phyloP scores from a whole-genome alignment of 2,329 filamentous ascomycete species.

The Ophiocordyceps camponoti-floridani region DNA sequence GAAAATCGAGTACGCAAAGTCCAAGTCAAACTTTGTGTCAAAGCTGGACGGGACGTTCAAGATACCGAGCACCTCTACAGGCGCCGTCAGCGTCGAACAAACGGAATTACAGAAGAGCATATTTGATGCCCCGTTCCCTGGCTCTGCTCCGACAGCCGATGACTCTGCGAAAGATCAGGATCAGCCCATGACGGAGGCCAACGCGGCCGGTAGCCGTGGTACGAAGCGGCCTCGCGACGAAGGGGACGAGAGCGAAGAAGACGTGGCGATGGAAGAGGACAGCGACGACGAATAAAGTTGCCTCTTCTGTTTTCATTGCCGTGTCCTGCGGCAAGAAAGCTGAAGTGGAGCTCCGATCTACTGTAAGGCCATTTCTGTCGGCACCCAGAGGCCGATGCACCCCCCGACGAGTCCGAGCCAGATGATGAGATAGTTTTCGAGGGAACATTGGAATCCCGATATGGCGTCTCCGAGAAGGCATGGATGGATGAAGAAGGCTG shows the following conservation, averaged over 20 bases:
- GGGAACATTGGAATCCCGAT: slow-evolving; percentile 40
- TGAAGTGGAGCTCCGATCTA: slow-evolving; percentile 6
- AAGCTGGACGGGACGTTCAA: slow-evolving; percentile 87
- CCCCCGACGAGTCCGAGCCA: slow-evolving; percentile 83
- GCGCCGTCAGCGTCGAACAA: slow-evolving; percentile 38
- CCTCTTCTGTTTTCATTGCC: background rate
- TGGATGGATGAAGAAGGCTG: slow-evolving; percentile 82
- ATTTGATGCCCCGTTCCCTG: slow-evolving; percentile 49
- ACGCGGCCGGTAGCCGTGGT: slow-evolving; percentile 36
- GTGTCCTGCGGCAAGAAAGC: background rate
- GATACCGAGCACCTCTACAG: slow-evolving; percentile 36
- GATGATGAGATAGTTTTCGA: slow-evolving; percentile 59
- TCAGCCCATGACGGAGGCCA: slow-evolving; percentile 29
- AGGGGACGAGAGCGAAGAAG: slow-evolving; percentile 49
- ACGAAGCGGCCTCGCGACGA: slow-evolving; percentile 54
- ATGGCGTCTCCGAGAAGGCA: slow-evolving; percentile 77
- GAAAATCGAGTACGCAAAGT: slow-evolving; percentile 84
- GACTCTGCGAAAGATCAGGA: slow-evolving; percentile 31
- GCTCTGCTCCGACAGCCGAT: slow-evolving; percentile 24
- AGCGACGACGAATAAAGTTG: slow-evolving; percentile 48
- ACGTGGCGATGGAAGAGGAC: slow-evolving; percentile 51
- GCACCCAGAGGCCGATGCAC: slow-evolving; percentile 62
- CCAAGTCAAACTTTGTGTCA: slow-evolving; percentile 71
- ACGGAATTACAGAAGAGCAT: slow-evolving; percentile 66
- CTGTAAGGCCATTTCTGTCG: slow-evolving; percentile 43